Percentiles rank a stretch among this genome's conserved stretches.
phyloP scores from a whole-genome alignment of 306 rosid species.

The Cyclanthera cordifolia region DNA sequence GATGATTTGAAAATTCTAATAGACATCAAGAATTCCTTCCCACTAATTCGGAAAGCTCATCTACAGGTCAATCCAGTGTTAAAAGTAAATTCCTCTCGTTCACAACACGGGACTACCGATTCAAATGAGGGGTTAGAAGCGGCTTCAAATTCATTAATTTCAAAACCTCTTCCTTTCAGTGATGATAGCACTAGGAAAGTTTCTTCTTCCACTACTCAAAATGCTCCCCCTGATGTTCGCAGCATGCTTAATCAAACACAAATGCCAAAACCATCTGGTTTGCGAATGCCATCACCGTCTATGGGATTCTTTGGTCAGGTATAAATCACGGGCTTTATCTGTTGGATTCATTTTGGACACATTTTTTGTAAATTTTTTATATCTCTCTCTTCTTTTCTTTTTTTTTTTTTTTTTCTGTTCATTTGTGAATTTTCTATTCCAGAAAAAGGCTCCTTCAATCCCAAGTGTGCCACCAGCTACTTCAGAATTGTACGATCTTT shows the following conservation, averaged over 20 bases:
- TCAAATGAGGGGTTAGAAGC: constrained; percentile 24
- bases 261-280: constrained; percentile 58
- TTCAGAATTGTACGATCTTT: constrained; percentile 31
- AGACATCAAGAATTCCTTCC: neutral
- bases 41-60: constrained; percentile 10
- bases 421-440: constrained; percentile 15
- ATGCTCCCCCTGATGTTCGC: constrained; percentile 21
- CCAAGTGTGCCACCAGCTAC: constrained; percentile 25
- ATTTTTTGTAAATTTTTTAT: neutral
- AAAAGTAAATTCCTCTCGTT: constrained; percentile 20
- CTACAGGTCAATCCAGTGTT: constrained; percentile 40
- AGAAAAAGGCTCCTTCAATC: constrained; percentile 43
- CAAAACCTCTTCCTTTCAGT: constrained; percentile 6
- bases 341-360: constrained; percentile 5
- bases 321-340: constrained; percentile 17
- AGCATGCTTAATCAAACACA: constrained; percentile 31
- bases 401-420: constrained; percentile 16
- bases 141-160: constrained; percentile 10
- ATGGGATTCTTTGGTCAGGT: constrained; percentile 74
- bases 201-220: constrained; percentile 24
- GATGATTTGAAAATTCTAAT: neutral
- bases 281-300: constrained; percentile 94
- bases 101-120: constrained; percentile 20
- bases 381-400: too few species aligned
- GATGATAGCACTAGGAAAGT: constrained; percentile 16